phyloP scores from a whole-genome alignment of 768 basidiomycete genomes.

The Suillus hirtellus region DNA sequence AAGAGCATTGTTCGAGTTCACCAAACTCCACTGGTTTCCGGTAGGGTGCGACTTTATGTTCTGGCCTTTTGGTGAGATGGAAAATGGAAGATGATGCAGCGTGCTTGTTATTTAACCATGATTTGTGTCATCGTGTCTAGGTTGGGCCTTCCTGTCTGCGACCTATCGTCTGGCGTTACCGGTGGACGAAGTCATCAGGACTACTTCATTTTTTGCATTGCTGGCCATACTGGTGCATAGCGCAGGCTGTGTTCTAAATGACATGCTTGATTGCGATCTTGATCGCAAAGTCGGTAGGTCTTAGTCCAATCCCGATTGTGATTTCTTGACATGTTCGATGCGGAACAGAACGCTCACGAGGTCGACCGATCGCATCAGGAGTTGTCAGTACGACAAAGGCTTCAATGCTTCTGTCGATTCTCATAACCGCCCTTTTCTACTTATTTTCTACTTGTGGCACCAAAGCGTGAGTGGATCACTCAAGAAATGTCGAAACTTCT shows the following conservation, averaged over 20 bases:
- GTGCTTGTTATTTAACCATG: neutral
- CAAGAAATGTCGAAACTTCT: neutral
- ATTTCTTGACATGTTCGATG: neutral
- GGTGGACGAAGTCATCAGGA: neutral
- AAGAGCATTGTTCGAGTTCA: neutral
- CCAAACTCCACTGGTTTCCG: neutral
- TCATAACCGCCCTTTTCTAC: neutral
- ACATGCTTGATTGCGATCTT: neutral
- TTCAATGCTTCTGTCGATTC: neutral
- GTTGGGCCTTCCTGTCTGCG: neutral
- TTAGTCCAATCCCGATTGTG: neutral
- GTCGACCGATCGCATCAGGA: constrained; percentile 1
- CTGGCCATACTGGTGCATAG: neutral
- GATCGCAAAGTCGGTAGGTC: neutral
- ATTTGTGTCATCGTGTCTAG: neutral
- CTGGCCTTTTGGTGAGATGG: neutral
- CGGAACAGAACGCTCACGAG: neutral
- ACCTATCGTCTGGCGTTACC: neutral
- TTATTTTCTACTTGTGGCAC: neutral
- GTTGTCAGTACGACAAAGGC: neutral
- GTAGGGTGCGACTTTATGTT: neutral
- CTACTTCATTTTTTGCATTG: neutral
- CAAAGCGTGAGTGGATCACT: neutral
- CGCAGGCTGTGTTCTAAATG: neutral
- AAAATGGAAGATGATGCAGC: neutral